Conservation (phyloP, 257 asterid genomes). For the Galeopsis tetrahit region DNA sequence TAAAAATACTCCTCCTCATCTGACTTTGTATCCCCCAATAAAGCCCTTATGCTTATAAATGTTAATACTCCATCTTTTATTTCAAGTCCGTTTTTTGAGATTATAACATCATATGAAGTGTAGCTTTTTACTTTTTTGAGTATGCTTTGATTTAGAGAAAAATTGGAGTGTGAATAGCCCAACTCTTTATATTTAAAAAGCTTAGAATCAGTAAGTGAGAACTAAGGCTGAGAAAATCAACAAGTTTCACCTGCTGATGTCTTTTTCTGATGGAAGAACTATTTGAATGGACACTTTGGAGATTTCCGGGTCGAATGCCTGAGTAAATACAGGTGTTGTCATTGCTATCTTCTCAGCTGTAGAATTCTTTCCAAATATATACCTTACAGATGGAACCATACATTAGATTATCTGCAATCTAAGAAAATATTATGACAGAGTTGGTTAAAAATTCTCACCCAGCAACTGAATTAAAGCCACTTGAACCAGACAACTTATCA, state of each 20-base stretch:
- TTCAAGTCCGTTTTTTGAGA: no score
- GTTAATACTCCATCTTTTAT: no score
- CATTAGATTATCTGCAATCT: conserved; percentile 18
- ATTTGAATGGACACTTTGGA: conserved; percentile 78
- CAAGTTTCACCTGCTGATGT: conserved; percentile 62
- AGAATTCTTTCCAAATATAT: conserved; percentile 87
- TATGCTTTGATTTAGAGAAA: background rate
- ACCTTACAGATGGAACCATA: conserved; percentile 43
- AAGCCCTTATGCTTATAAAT: background rate
- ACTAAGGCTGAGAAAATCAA: background rate
- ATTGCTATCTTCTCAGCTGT: conserved; percentile 78
- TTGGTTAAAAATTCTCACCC: conserved; percentile 56
- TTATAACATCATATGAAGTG: no score
- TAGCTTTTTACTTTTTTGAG: no score
- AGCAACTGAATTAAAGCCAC: conserved; percentile 82
- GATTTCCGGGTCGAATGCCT: conserved; percentile 53
- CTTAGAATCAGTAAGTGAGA: background rate
- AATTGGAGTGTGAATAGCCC: background rate
- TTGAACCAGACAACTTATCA: conserved; percentile 72
- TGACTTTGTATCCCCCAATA: background rate
- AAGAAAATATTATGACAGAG: background rate
- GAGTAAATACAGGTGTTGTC: conserved; percentile 94
- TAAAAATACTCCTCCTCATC: background rate
- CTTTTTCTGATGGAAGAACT: conserved; percentile 80
- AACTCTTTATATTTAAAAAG: background rate